Conservation (phyloP, 805 yeast genomes). For the Candida maris region DNA sequence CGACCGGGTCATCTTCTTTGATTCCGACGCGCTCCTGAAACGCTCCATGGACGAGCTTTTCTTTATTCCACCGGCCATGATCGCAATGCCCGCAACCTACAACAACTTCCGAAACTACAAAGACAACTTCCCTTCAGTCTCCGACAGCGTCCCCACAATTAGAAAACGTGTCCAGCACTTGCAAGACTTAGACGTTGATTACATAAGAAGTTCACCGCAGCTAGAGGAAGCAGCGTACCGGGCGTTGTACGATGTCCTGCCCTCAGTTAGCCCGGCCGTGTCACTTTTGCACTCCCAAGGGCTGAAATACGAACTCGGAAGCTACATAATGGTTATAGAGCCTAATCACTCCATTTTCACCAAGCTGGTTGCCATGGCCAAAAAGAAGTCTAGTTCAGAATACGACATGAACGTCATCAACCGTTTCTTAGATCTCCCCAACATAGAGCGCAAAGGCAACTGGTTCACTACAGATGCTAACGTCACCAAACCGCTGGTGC, state of each 20-base stretch:
- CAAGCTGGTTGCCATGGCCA: constrained; percentile 20
- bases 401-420: constrained; percentile 55
- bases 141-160: constrained; percentile 15
- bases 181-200: constrained; percentile 16
- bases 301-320: constrained; percentile 28
- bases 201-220: constrained; percentile 10
- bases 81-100: constrained; percentile 47
- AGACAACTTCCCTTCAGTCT: constrained; percentile 6
- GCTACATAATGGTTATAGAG: constrained; percentile 57
- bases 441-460: constrained; percentile 16
- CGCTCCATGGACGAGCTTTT: constrained; percentile 48
- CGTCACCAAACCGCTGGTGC: constrained; percentile 26
- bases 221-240: constrained; percentile 9
- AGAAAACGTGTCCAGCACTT: constrained; percentile 18
- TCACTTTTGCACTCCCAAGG: constrained; percentile 14
- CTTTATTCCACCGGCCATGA: constrained; percentile 42
- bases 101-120: constrained; percentile 30
- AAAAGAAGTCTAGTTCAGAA: constrained; percentile 32
- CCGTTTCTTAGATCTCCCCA: constrained; percentile 29
- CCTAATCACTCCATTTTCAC: constrained; percentile 36
- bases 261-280: constrained; percentile 25
- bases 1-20: constrained; percentile 53
- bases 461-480: constrained; percentile 2
- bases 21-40: constrained; percentile 48
- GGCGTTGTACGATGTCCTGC: constrained; percentile 37